Conservation (phyloP, 345 rosid species). For the Kernera saxatilis region DNA sequence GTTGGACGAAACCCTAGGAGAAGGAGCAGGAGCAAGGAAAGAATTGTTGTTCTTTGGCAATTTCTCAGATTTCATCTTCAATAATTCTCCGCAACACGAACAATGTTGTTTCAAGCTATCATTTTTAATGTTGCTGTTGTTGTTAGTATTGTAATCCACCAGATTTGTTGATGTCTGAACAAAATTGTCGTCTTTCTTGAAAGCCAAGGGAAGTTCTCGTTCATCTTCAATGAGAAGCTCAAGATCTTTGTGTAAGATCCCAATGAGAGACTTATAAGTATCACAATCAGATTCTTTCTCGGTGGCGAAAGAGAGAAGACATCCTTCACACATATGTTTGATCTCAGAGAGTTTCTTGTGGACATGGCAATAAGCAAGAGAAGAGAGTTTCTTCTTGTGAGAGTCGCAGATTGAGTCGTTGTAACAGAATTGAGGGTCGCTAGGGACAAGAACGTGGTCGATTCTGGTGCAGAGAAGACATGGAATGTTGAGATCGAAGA, state of each 20-base stretch:
- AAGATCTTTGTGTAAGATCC: constrained; percentile 73
- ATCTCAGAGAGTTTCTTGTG: constrained; percentile 84
- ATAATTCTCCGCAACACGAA: constrained; percentile 64
- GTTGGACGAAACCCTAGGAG: constrained; percentile 55
- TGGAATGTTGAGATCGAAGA: constrained; percentile 71
- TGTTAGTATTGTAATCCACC: constrained; percentile 16
- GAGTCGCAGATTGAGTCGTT: constrained; percentile 68
- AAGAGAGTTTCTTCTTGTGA: constrained; percentile 76
- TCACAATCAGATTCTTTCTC: constrained; percentile 70
- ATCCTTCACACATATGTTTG: constrained; percentile 74
- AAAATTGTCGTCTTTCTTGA: constrained; percentile 35
- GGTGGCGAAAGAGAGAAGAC: constrained; percentile 90
- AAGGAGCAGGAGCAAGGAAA: constrained; percentile 65
- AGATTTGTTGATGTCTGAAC: constrained; percentile 5
- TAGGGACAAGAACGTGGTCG: constrained; percentile 52
- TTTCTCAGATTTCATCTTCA: constrained; percentile 39
- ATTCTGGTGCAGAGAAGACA: constrained; percentile 86
- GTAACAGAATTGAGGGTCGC: constrained; percentile 56
- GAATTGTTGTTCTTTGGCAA: constrained; percentile 25
- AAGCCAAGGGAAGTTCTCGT: constrained; percentile 38
- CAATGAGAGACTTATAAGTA: constrained; percentile 71
- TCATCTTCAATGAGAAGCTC: constrained; percentile 65
- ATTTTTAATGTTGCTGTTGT: background rate
- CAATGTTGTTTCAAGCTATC: constrained; percentile 32
- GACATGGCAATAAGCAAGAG: constrained; percentile 74